A percentile compares a stretch with the other conserved stretches of the same genome.
Conservation (phyloP, 1,284 basidiomycete genomes). For the Paramarasmius palmivorus region DNA sequence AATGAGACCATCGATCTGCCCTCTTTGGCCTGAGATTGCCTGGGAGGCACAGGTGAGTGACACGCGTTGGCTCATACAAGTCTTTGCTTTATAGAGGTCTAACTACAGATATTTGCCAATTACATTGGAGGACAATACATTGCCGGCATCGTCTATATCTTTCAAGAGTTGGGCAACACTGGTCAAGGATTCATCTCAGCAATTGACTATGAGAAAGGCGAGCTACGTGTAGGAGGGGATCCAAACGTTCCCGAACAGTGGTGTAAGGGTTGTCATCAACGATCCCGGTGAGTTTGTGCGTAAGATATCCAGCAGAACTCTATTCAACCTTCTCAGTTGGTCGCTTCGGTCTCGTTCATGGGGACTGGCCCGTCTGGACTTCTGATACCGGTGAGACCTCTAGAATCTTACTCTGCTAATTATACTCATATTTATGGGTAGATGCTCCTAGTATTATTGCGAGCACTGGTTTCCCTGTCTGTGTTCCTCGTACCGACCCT, state of each 20-base stretch:
- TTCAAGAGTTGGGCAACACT: constrained; percentile 18
- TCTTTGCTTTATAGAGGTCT: background rate
- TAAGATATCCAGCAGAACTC: background rate
- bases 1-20: constrained; percentile 17
- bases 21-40: constrained; percentile 19
- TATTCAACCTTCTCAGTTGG: constrained; percentile 9
- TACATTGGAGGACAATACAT: constrained; percentile 18
- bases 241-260: constrained; percentile 14
- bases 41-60: constrained; percentile 18
- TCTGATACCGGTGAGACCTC: constrained; percentile 9
- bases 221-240: constrained; percentile 16
- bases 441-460: constrained; percentile 17
- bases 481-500: constrained; percentile 18
- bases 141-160: constrained; percentile 18
- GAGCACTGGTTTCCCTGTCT: constrained; percentile 17
- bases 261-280: constrained; percentile 17
- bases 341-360: constrained; percentile 19
- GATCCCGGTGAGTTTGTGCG: constrained; percentile 14
- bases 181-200: constrained; percentile 19
- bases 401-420: background rate
- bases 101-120: constrained; percentile 16
- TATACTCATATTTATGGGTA: background rate
- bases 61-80: background rate
- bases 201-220: constrained; percentile 21
- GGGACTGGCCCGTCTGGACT: constrained; percentile 21